Percentiles rank a stretch among this genome's conserved stretches.
Conservation (phyloP, 495 filamentous ascomycete genomes). For the Xylaria scruposa region DNA sequence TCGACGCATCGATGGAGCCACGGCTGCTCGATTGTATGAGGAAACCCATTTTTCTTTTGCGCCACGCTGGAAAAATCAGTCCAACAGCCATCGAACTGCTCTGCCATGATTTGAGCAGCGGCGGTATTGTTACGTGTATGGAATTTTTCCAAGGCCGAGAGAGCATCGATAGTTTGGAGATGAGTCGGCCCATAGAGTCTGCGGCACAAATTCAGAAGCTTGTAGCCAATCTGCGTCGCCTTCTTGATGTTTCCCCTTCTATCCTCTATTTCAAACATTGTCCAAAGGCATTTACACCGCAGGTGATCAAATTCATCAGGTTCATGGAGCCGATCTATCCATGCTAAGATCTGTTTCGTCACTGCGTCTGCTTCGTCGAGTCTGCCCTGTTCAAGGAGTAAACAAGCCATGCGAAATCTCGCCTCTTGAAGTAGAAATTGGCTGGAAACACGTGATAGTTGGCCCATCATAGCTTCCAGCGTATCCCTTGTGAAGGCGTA, state of each 20-base stretch:
- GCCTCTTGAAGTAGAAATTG: constrained; percentile 38
- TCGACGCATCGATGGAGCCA: constrained; percentile 40
- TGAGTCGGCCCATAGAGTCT: constrained; percentile 35
- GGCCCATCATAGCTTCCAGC: constrained; percentile 29
- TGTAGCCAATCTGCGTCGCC: constrained; percentile 28
- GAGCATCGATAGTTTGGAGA: constrained; percentile 38
- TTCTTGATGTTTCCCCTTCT: constrained; percentile 30
- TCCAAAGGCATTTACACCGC: constrained; percentile 36
- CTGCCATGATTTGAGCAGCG: constrained; percentile 28
- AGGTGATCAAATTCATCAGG: constrained; percentile 28
- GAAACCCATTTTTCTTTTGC: constrained; percentile 27
- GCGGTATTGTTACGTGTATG: constrained; percentile 27
- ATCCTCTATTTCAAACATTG: constrained; percentile 38
- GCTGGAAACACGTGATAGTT: constrained; percentile 25
- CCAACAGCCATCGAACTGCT: constrained; percentile 34
- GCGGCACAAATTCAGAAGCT: constrained; percentile 31
- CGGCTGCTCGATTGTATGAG: constrained; percentile 37
- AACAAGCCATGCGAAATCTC: constrained; percentile 34
- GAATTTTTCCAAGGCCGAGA: constrained; percentile 38
- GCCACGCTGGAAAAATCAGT: constrained; percentile 27
- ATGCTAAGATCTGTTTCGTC: constrained; percentile 32
- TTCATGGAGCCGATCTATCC: constrained; percentile 29
- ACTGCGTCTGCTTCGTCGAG: constrained; percentile 32
- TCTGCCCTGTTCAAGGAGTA: constrained; percentile 27
- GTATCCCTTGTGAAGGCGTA: constrained; percentile 32